Evolutionary conservation across 805 yeast species (phyloP), one percentile per base, ranked within the genome.

Genomic region (Yamadazyma philogaea): DNA sequence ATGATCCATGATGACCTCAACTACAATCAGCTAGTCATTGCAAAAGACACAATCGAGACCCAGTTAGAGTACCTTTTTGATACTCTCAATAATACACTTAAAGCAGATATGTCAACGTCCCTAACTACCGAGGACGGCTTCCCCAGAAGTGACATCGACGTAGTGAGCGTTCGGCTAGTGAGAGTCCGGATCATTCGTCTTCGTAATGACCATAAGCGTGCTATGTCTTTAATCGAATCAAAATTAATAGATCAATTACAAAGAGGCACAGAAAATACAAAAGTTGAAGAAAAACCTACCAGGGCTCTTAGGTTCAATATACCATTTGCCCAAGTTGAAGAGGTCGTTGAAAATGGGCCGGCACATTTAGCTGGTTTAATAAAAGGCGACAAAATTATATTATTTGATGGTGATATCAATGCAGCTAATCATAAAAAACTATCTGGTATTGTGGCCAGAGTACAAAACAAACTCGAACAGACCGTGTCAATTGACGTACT

Each of bases 131-230:
- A 54, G 0, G 96, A 91, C 55, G 96, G 97, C 16, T 91, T 78
- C 53, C 99, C 99, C 0, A 66, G 97, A 33, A 60, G 70, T 14
- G 97, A 91, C 55, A 73, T 91, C 20, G 95, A 91, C 54, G 84
- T 91, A 4, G 78, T 88, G 12, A 55, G 67, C 16, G 70, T 88
- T 10, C 66, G 96, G 40, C 59, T 75, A 7, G 56, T 81, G 1
- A 66, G 96, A 45, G 75, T 80, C 7, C 76, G 75, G 53, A 78
- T 90, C 24, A 79, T 84, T 27, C 68, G 84, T 40, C 66, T 84
- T 30, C 70, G 82, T 44, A 90, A 88, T 54, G 97, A 91, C 61
- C 69, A 81, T 48, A 69, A 68, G 37, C 58, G 54, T 12, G 63
- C 87, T 6, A 56, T 81, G 51, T 57, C 62, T 4, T 59, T 66